phyloP scores from a whole-genome alignment of 495 filamentous ascomycete genomes.

The Penicillium cinerascens region DNA sequence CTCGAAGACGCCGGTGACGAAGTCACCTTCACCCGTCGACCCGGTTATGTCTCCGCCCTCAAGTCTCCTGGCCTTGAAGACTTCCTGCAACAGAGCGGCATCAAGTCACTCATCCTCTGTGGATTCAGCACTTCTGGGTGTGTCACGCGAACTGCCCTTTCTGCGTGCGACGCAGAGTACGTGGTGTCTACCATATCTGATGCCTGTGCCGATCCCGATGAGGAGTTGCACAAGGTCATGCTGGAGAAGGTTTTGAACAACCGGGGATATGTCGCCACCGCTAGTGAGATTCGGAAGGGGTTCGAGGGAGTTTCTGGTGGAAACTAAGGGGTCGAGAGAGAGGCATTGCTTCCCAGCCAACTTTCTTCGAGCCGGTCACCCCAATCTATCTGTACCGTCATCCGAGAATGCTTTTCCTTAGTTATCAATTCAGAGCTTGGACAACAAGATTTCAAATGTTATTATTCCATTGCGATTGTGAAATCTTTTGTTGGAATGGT shows the following conservation, averaged over 20 bases:
- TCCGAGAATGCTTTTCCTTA: neutral
- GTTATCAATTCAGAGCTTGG: neutral
- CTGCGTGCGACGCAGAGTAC: neutral
- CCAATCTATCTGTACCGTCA: neutral
- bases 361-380: neutral
- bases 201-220: conserved; percentile 23
- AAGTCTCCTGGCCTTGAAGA: neutral
- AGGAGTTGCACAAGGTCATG: conserved; percentile 25
- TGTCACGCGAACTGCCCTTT: neutral
- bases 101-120: neutral
- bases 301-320: neutral
- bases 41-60: neutral
- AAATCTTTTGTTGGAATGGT: too few relatives aligned
- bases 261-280: conserved; percentile 2
- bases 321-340: neutral
- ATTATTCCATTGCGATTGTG: too few relatives aligned
- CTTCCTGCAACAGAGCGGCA: neutral
- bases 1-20: neutral
- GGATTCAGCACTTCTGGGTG: neutral
- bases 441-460: neutral
- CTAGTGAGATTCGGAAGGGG: neutral
- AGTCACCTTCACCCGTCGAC: neutral
- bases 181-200: conserved; percentile 13
- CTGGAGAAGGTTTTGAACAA: conserved; percentile 8
- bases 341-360: neutral